Conservation (phyloP, 78 protist species). For the Cavenderia fasciculata region DNA sequence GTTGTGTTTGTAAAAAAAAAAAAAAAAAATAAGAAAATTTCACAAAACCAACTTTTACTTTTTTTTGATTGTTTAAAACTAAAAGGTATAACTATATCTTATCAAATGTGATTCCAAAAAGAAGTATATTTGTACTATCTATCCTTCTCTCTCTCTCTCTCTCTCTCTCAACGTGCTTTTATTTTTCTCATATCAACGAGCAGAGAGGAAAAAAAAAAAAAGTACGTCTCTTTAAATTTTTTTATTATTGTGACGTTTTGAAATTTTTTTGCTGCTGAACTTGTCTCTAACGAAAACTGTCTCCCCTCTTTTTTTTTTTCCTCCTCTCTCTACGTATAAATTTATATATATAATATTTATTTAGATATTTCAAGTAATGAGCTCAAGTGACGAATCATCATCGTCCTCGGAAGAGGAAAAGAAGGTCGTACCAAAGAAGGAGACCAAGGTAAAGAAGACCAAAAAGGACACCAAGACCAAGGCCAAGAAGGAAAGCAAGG, state of each 20-base stretch:
- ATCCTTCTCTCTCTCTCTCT: not conserved
- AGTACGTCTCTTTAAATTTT: not conserved
- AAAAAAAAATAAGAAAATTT: no score
- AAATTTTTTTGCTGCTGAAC: no score
- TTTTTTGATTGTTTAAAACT: no score
- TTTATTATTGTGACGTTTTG: no score
- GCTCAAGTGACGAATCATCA: constrained; percentile 38
- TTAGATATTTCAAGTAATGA: constrained; percentile 31
- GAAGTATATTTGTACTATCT: no score
- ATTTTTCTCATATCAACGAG: no score
- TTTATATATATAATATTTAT: not conserved
- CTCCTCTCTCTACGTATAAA: not conserved
- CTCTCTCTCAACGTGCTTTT: not conserved
- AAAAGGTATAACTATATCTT: no score
- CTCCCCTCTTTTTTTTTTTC: not conserved
- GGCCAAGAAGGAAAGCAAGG: not conserved
- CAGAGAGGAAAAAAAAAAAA: constrained; percentile 17
- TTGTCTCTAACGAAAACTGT: not conserved
- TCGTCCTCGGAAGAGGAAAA: constrained; percentile 17
- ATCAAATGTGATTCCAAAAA: no score
- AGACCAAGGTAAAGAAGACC: constrained; percentile 46
- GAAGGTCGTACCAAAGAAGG: constrained; percentile 1
- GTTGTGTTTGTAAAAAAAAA: no score
- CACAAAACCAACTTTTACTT: no score
- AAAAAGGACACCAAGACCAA: constrained; percentile 21